phyloP scores from a whole-genome alignment of 345 rosid species.

The Eucalyptus curtisii region DNA sequence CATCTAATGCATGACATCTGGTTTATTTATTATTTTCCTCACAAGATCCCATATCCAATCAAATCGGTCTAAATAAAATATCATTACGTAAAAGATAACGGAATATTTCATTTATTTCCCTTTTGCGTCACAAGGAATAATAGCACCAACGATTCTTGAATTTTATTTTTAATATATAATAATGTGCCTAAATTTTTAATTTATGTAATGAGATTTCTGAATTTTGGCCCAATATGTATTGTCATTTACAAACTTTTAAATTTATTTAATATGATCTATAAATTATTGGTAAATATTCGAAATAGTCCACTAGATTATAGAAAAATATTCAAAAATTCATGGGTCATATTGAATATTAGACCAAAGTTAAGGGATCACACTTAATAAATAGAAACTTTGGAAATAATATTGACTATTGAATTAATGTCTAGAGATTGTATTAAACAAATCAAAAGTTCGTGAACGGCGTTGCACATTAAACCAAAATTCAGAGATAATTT shows the following conservation, averaged over 20 bases:
- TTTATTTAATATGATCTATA: accelerated
- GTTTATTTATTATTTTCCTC: neutral
- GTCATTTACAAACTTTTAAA: accelerated
- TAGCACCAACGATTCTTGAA: no score
- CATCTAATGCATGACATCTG: neutral
- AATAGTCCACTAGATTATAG: accelerated
- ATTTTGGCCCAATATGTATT: accelerated
- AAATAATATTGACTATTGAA: accelerated
- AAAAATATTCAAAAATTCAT: accelerated
- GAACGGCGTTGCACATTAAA: accelerated
- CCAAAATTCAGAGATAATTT: accelerated
- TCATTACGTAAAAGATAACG: neutral
- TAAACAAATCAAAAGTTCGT: accelerated
- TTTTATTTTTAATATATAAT: no score
- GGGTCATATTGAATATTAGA: accelerated
- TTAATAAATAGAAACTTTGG: neutral
- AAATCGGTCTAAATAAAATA: neutral
- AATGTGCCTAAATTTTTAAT: no score
- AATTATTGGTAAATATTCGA: accelerated
- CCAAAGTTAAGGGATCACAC: accelerated
- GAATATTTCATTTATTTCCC: neutral
- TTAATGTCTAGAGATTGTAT: accelerated
- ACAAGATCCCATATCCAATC: neutral
- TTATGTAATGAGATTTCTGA: accelerated
- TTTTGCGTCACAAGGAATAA: neutral